Conservation (phyloP, 345 rosid species). For the Linum tenue region DNA sequence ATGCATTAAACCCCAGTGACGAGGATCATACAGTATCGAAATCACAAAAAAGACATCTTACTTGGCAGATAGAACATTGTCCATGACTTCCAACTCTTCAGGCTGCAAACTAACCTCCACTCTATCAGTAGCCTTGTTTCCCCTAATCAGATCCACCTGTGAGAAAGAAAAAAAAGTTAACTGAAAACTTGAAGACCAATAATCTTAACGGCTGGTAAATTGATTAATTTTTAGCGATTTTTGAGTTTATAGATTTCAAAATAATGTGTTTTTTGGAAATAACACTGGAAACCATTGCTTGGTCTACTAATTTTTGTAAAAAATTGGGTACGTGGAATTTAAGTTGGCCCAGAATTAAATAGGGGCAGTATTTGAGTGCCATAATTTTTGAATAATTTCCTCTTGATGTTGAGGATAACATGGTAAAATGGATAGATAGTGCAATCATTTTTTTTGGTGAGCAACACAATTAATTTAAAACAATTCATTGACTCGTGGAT, state of each 20-base stretch:
- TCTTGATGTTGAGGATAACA: not conserved
- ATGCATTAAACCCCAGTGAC: not conserved
- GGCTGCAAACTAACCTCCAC: constrained; percentile 89
- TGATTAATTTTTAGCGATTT: too few relatives aligned
- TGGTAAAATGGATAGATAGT: not conserved
- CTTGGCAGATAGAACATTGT: constrained; percentile 89
- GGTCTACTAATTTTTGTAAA: not conserved
- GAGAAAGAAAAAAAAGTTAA: not conserved
- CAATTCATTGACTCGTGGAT: too few relatives aligned
- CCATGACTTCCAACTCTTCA: constrained; percentile 85
- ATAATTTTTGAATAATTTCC: too few relatives aligned
- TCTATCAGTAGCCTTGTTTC: constrained; percentile 68
- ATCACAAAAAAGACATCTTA: constrained; percentile 27
- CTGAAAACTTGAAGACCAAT: too few relatives aligned
- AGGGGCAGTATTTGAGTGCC: too few relatives aligned
- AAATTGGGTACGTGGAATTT: too few relatives aligned
- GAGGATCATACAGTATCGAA: not conserved
- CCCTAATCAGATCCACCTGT: constrained; percentile 93
- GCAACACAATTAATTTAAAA: too few relatives aligned
- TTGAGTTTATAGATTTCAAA: too few relatives aligned
- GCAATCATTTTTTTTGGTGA: too few relatives aligned
- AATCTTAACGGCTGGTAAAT: too few relatives aligned
- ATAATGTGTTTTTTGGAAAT: not conserved
- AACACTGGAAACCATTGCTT: not conserved
- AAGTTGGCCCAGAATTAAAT: too few relatives aligned